Evolutionary conservation across 129 eudicot species (phyloP), one percentile per base, ranked within the genome.

Genomic region (Gnaphalium uliginosum): DNA sequence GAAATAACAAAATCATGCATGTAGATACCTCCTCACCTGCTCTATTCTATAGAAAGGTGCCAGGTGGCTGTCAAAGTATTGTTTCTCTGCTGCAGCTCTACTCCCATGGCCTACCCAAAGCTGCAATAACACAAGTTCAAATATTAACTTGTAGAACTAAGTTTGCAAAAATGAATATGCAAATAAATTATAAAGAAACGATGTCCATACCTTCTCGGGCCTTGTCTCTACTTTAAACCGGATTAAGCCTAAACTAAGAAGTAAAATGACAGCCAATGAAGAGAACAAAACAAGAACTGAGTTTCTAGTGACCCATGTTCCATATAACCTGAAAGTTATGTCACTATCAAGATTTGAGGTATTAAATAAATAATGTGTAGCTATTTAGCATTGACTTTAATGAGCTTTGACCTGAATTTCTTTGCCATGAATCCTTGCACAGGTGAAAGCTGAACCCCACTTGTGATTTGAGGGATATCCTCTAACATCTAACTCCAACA

Each of bases 71-170:
- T 95, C 99, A 63, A 95, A 95, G 73, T 86, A 95, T 46, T 84
- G 87, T 81, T 89, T 95, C 90, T 95, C 99, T 80, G 89, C 87
- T 9, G 96, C 96, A 75, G 99, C 97, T 90, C 89, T 87, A 79
- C 99, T 95, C 75, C 94, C 92, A 43, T 86, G 96, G 54, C 97
- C 96, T 56, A 95, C 99, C 99, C 99, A 95, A 61, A 95, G 96
- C 99, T 95, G 88, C 61, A 84, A 85, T 73, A 73, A 65, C 22
- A 66, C 69, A 41, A 60, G n/a, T 35, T 19, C 66, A 41, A 80
- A 54, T 4, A 80, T 60, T 18, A 22, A 58, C 9, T 7, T 58
- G 30, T 22, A 58, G 53, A 46, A 13, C 53, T 25, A 60, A 10
- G 33, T 23, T 58, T 60, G 26, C 69, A 60, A 37, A 60, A 25